Evolutionary conservation across 805 yeast genomes (phyloP).

Genomic region (Gaillardinia entomophila): DNA sequence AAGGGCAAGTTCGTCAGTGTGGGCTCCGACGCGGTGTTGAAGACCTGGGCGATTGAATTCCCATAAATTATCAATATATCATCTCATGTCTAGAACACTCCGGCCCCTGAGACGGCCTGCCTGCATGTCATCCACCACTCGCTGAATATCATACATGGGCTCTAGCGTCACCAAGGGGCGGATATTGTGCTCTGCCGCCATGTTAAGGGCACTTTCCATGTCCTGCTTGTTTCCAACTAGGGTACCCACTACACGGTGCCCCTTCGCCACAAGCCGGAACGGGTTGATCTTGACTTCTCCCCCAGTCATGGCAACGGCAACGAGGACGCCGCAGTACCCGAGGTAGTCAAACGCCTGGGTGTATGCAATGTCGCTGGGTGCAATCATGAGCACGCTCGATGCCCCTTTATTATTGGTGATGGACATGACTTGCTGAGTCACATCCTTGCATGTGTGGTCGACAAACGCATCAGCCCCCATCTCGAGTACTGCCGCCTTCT

Average conservation of each 20-base stretch:
- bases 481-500: constrained; percentile 8
- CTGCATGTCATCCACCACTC: background rate
- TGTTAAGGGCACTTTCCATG: background rate
- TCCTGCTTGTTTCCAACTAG: background rate
- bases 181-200: background rate
- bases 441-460: constrained; percentile 2
- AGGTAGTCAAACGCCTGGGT: constrained; percentile 1
- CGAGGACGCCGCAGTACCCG: background rate
- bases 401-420: background rate
- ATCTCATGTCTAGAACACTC: background rate
- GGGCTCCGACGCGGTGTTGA: constrained; percentile 80
- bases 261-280: background rate
- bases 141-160: background rate
- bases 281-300: background rate
- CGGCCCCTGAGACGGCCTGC: background rate
- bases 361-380: background rate
- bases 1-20: constrained; percentile 49
- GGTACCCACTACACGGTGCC: background rate
- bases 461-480: constrained; percentile 14
- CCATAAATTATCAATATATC: background rate
- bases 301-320: background rate
- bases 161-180: background rate
- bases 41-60: constrained; percentile 55
- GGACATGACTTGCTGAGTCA: background rate
- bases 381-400: background rate